Base-by-base conservation (phyloP, 2,329 filamentous ascomycete genomes). In the Alternaria sp. region DNA sequence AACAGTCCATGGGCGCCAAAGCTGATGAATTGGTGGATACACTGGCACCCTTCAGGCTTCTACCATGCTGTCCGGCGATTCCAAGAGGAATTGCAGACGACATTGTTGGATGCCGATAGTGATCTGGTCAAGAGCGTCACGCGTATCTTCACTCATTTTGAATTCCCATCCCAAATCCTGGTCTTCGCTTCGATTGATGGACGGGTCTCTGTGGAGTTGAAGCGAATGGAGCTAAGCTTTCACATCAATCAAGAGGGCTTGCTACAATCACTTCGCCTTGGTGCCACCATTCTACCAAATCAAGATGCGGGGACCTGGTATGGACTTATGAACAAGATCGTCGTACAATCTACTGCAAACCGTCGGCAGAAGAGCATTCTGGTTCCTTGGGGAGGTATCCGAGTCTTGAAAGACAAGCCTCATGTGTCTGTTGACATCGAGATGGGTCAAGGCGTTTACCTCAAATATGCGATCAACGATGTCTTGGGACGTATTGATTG, bases 251-350 rank as follows among this genome's bases (percentile, higher is more conserved):
- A 10, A 0, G 60, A 66, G 0, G 70, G 76, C 0, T 59, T 82
- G 0, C 78, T 90, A 0, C 62, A 80, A 13, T 87, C 80, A 17
- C 72, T 51, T 0, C 79, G 88, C 60, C 77, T 89, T 0, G 70
- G 72, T 0, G 77, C 82, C 0, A 80, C 84, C 40, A 77, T 91
- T 1, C 36, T 42, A 3, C 68, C 71, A 0, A 63, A 84, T 8
- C 89, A 91, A 66, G 83, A 89, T 50, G 75, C 82, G 0, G 88
- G 88, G 0, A 86, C 85, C 0, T 81, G 84, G 65, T 84, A 90
- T 56, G 88, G 88, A 0, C 75, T 90, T 0, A 56, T 74, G 2
- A 87, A 83, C 69, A 89, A 84, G 68, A 73, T 89, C 3, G 81
- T 90, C 0, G 71, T 89, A 13, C 79, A 81, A 0, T 81, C 83